Evolutionary conservation across 306 rosid genomes (phyloP).

Genomic region (cucumber (Cucumis sativus)): Cucumber_9930_V3 NC_026660.2:28305501-28306000

Average conservation of each 20-base stretch:
- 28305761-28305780: constrained; percentile 93
- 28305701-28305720: constrained; percentile 8
- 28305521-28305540: background rate
- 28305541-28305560: background rate
- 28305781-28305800: constrained; percentile 84
- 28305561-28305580: background rate
- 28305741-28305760: constrained; percentile 91
- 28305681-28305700: background rate
- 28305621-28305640: background rate
- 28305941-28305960: constrained; percentile 93
- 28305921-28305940: constrained; percentile 28
- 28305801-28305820: constrained; percentile 71
- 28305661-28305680: background rate
- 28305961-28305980: constrained; percentile 89
- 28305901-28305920: constrained; percentile 4
- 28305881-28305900: background rate
- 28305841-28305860: background rate
- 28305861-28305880: background rate
- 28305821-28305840: constrained; percentile 51
- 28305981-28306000: constrained; percentile 82
- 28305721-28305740: constrained; percentile 76
- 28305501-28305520: background rate
- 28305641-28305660: background rate
- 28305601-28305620: background rate
- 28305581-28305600: background rate